Evolutionary conservation across 83 land plant genomes (phyloP).

Genomic region (Picea abies): DNA sequence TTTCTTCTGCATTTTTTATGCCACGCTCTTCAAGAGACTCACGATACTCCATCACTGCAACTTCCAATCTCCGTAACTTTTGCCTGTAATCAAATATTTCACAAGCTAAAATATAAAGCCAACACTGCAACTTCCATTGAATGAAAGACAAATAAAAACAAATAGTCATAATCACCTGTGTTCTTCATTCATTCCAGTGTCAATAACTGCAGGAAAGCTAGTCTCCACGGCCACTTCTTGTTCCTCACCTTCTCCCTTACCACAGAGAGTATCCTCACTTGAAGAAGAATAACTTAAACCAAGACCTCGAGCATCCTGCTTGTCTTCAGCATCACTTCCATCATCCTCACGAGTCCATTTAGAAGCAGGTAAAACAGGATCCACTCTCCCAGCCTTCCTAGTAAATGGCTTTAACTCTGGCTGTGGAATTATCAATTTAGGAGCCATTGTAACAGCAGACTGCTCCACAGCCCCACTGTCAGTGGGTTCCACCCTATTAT

Average conservation of each 20-base stretch:
- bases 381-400: constrained; percentile 50
- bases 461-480: constrained; percentile 1
- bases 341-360: constrained; percentile 95
- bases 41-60: constrained; percentile 89
- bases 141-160: neutral
- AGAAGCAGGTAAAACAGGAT: constrained; percentile 80
- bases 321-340: constrained; percentile 77
- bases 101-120: neutral
- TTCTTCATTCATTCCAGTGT: constrained; percentile 79
- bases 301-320: constrained; percentile 41
- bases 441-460: constrained; percentile 22
- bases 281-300: constrained; percentile 89
- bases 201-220: constrained; percentile 33
- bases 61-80: constrained; percentile 89
- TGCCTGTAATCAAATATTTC: constrained; percentile 55
- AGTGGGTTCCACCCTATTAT: constrained; percentile 13
- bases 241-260: constrained; percentile 40
- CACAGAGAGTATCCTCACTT: constrained; percentile 70
- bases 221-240: constrained; percentile 44
- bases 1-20: constrained; percentile 74
- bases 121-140: neutral
- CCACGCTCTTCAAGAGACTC: constrained; percentile 98
- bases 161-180: constrained; percentile 58
- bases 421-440: constrained; percentile 50
- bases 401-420: constrained; percentile 57